phyloP scores from a whole-genome alignment of 805 yeast species.

The Wickerhamomyces kurtzmanii region DNA sequence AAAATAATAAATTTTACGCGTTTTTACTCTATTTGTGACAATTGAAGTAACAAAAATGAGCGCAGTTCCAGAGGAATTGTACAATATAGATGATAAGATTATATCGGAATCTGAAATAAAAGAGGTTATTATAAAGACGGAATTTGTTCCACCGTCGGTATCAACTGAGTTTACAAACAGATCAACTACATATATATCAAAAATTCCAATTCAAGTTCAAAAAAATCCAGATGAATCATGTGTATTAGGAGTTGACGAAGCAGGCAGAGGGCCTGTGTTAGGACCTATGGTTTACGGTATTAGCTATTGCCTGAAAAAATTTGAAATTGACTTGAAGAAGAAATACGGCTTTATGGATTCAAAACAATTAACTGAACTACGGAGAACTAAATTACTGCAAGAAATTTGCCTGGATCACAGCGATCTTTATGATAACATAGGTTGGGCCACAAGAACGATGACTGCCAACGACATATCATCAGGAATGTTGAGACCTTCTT shows the following conservation, averaged over 20 bases:
- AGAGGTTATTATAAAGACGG: slow-evolving; percentile 4
- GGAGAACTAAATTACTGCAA: slow-evolving; percentile 52
- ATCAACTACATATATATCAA: slow-evolving; percentile 40
- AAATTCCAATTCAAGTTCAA: slow-evolving; percentile 31
- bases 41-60: too few relatives aligned
- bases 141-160: slow-evolving; percentile 26
- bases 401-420: slow-evolving; percentile 37
- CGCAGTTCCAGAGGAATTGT: too few relatives aligned
- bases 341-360: slow-evolving; percentile 88
- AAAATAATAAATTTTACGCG: too few relatives aligned
- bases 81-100: too few relatives aligned
- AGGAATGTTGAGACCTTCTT: slow-evolving; percentile 72
- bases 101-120: too few relatives aligned
- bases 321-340: slow-evolving; percentile 34
- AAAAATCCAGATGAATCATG: slow-evolving; percentile 28
- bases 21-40: too few relatives aligned
- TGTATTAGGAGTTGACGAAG: slow-evolving; percentile 89
- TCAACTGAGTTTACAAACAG: slow-evolving; percentile 19
- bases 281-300: slow-evolving; percentile 98
- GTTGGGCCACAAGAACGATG: slow-evolving; percentile 82
- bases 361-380: slow-evolving; percentile 68
- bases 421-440: slow-evolving; percentile 49
- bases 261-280: slow-evolving; percentile 96
- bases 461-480: slow-evolving; percentile 80
- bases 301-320: slow-evolving; percentile 59